Evolutionary conservation across 1,284 basidiomycete species (phyloP).

Genomic region (Cryptococcus neoformans): DNA sequence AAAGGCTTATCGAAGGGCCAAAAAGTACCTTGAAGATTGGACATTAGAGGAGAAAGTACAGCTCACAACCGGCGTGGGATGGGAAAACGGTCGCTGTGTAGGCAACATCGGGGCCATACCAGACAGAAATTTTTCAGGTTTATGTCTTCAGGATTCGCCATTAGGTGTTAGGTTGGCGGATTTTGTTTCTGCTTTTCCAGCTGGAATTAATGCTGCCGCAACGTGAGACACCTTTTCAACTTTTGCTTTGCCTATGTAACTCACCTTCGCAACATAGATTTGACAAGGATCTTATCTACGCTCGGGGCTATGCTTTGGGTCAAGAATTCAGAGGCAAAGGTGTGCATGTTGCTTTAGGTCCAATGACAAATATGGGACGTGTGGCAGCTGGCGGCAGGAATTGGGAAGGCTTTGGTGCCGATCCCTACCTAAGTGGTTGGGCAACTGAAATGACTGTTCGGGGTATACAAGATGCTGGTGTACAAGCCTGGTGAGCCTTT

Average conservation of each 20-base stretch:
- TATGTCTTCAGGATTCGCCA: constrained; percentile 60
- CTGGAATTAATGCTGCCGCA: constrained; percentile 67
- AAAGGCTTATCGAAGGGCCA: constrained; percentile 40
- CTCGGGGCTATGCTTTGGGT: constrained; percentile 71
- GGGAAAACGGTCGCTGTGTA: constrained; percentile 56
- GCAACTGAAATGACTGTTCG: constrained; percentile 69
- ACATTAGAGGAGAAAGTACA: constrained; percentile 52
- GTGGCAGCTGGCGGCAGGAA: constrained; percentile 66
- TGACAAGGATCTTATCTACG: constrained; percentile 67
- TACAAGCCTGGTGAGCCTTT: constrained; percentile 53
- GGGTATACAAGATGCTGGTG: constrained; percentile 68
- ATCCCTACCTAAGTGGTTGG: constrained; percentile 65
- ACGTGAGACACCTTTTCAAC: constrained; percentile 52
- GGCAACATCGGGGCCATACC: constrained; percentile 65
- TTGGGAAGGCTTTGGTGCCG: constrained; percentile 75
- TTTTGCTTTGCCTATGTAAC: background rate
- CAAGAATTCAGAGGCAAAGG: constrained; percentile 75
- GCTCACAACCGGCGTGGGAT: constrained; percentile 51
- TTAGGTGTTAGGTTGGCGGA: constrained; percentile 63
- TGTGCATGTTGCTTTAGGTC: constrained; percentile 65
- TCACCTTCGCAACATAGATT: constrained; percentile 50
- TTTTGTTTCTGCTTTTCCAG: constrained; percentile 64
- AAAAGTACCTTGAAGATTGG: constrained; percentile 44
- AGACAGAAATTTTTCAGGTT: constrained; percentile 61
- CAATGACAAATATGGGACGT: constrained; percentile 55